Evolutionary conservation across 1,284 basidiomycete species (phyloP).

Genomic region (Exobasidium rhododendri): DNA sequence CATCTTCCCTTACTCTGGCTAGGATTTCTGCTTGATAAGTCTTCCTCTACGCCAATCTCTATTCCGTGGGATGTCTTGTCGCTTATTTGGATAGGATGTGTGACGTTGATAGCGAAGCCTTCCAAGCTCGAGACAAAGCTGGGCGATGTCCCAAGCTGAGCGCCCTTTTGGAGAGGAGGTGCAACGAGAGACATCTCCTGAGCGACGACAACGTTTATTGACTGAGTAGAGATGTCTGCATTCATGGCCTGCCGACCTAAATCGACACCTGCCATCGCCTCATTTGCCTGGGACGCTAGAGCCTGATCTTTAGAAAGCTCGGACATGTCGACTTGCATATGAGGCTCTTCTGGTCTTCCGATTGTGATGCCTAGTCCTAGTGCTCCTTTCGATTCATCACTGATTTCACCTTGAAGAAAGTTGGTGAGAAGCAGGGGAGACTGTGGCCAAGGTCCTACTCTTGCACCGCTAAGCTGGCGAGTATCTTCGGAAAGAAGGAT

Average conservation of each 20-base stretch:
- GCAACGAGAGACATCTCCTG: too few relatives aligned
- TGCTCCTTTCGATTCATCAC: background rate
- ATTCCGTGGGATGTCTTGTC: background rate
- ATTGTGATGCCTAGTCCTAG: background rate
- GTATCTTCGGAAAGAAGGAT: background rate
- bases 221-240: background rate
- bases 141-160: conserved; percentile 16
- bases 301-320: background rate
- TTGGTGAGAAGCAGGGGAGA: conserved; percentile 11
- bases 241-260: background rate
- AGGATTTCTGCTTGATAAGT: background rate
- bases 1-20: background rate
- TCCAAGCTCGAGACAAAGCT: conserved; percentile 38
- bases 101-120: conserved; percentile 39
- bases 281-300: background rate
- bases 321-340: background rate
- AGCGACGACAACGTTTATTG: background rate
- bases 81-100: conserved; percentile 6
- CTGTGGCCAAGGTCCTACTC: conserved; percentile 11
- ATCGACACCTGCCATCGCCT: background rate
- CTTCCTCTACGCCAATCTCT: background rate
- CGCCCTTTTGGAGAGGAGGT: background rate
- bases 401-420: background rate
- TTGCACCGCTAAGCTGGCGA: conserved; percentile 1
- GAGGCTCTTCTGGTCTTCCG: background rate